phyloP scores from a whole-genome alignment of 306 rosid species.

The Pachyrhizus erosus region DNA sequence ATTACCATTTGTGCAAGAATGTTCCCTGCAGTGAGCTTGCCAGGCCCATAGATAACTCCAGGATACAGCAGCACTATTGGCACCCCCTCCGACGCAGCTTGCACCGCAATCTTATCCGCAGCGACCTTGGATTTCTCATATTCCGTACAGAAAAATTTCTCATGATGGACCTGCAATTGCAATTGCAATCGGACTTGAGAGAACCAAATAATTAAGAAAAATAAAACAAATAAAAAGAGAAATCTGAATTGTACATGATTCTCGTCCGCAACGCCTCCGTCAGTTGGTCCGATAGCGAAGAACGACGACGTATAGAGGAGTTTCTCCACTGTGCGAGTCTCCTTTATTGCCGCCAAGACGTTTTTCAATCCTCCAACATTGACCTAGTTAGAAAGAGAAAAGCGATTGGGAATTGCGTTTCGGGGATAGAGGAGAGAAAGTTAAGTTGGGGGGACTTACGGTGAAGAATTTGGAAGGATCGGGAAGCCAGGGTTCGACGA shows the following conservation, averaged over 20 bases:
- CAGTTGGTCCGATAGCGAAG: constrained; percentile 86
- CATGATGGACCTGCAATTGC: constrained; percentile 68
- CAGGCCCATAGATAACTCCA: constrained; percentile 89
- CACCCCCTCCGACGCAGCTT: constrained; percentile 74
- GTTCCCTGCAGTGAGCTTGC: constrained; percentile 90
- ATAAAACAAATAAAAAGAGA: too few species aligned
- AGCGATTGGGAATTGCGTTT: background rate
- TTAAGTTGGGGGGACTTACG: constrained; percentile 46
- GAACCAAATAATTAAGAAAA: background rate
- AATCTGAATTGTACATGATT: constrained; percentile 54
- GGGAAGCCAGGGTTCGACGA: constrained; percentile 98
- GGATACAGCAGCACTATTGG: constrained; percentile 80
- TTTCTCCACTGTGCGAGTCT: constrained; percentile 72
- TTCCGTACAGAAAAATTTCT: constrained; percentile 82
- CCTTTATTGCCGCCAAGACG: constrained; percentile 71
- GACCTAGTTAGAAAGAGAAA: constrained; percentile 55
- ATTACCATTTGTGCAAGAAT: constrained; percentile 71
- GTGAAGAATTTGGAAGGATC: constrained; percentile 76
- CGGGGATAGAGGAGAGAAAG: background rate
- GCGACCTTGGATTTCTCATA: constrained; percentile 84
- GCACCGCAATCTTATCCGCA: constrained; percentile 75
- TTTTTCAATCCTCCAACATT: constrained; percentile 81
- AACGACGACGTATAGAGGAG: constrained; percentile 85
- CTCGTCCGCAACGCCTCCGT: constrained; percentile 74
- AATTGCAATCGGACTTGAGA: background rate